A percentile compares a stretch with the other conserved stretches of the same genome.
Evolutionary conservation across 352 stramenopile species (phyloP).

Genomic region (Phytophthora idaei): DNA sequence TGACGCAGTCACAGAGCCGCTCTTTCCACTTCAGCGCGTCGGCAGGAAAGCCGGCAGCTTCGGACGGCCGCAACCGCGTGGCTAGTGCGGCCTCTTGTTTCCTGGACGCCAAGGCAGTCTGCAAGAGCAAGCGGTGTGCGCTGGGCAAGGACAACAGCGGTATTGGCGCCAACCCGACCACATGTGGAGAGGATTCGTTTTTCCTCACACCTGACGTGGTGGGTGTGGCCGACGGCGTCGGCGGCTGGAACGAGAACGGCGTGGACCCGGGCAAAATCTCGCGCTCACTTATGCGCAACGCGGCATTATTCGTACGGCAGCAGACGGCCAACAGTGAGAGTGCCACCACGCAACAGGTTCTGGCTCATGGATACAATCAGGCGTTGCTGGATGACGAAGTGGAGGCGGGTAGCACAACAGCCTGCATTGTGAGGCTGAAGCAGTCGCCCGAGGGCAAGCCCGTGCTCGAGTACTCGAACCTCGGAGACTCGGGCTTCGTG

Average conservation of each 20-base stretch:
- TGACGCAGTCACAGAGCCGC: conserved; percentile 9
- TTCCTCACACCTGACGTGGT: conserved; percentile 70
- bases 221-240: conserved; percentile 76
- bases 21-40: conserved; percentile 36
- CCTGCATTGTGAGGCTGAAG: conserved; percentile 75
- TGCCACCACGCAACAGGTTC: conserved; percentile 58
- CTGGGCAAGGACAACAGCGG: conserved; percentile 53
- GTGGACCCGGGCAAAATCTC: conserved; percentile 82
- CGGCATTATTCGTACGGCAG: conserved; percentile 49
- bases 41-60: conserved; percentile 16
- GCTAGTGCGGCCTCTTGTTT: conserved; percentile 57
- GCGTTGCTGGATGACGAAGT: conserved; percentile 66
- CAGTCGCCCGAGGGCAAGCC: conserved; percentile 46
- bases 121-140: conserved; percentile 71
- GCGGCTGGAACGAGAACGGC: conserved; percentile 84
- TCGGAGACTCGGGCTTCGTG: conserved; percentile 79
- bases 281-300: conserved; percentile 76
- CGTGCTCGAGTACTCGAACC: conserved; percentile 80
- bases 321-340: conserved; percentile 34
- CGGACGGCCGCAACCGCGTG: conserved; percentile 21
- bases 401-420: conserved; percentile 79
- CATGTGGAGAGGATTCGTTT: conserved; percentile 79
- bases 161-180: conserved; percentile 51
- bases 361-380: conserved; percentile 64
- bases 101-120: conserved; percentile 73